A percentile compares a stretch with the other conserved stretches of the same genome.
phyloP scores from a whole-genome alignment of 805 yeast species.

The Deakozyma indianensis region DNA sequence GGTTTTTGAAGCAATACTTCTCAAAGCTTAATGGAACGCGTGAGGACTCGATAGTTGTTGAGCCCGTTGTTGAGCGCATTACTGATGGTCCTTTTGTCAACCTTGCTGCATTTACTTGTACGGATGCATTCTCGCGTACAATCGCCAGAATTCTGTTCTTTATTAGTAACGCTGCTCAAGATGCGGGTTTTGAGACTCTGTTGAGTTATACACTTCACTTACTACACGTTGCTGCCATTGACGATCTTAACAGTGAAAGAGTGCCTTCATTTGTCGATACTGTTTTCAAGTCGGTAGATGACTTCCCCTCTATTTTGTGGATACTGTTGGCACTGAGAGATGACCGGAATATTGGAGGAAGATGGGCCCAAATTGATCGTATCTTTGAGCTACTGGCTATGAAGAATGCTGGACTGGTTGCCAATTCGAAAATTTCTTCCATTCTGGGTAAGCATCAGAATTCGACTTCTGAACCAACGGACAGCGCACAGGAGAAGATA shows the following conservation, averaged over 20 bases:
- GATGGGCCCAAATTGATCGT: conserved; percentile 7
- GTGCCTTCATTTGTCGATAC: conserved; percentile 6
- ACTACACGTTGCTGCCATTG: conserved; percentile 44
- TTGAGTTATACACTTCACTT: conserved; percentile 49
- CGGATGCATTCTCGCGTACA: conserved; percentile 15
- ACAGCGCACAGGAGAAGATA: conserved; percentile 23
- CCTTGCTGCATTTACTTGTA: conserved; percentile 16
- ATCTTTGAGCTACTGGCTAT: conserved; percentile 9
- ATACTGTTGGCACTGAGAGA: conserved; percentile 6
- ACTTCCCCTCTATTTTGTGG: not conserved
- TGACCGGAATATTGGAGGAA: conserved; percentile 3
- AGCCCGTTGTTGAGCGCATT: conserved; percentile 31
- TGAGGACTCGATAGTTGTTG: conserved; percentile 36
- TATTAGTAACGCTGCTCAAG: conserved; percentile 18
- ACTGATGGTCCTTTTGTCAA: conserved; percentile 18
- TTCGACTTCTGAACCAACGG: conserved; percentile 5
- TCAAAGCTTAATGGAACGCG: conserved; percentile 27
- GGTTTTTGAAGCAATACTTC: conserved; percentile 37
- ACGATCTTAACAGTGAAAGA: conserved; percentile 22
- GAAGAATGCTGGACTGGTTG: conserved; percentile 6
- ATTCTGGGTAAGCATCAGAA: conserved; percentile 3
- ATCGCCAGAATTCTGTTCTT: conserved; percentile 3
- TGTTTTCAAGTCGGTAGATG: not conserved
- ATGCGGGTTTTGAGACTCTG: conserved; percentile 39
- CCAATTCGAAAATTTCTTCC: conserved; percentile 3